Evolutionary conservation across 2,329 filamentous ascomycete species (phyloP).

Genomic region (Claviceps africana): DNA sequence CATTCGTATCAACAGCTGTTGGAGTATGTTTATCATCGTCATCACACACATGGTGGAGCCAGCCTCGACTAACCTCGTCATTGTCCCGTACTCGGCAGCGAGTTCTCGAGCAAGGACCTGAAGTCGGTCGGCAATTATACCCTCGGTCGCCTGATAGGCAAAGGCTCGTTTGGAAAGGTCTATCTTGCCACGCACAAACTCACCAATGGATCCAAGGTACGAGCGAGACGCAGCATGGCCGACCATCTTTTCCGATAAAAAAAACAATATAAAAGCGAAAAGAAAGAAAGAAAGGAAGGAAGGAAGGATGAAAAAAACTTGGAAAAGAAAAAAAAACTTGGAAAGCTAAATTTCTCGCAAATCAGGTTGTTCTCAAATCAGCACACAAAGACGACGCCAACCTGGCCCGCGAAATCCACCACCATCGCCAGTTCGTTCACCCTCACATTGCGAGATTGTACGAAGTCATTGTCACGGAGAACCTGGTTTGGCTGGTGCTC

Average conservation of each 20-base stretch:
- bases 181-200: slow-evolving; percentile 94
- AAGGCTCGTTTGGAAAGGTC: slow-evolving; percentile 96
- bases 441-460: slow-evolving; percentile 94
- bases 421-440: slow-evolving; percentile 94
- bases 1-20: slow-evolving; percentile 93
- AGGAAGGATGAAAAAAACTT: too few species aligned
- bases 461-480: slow-evolving; percentile 95
- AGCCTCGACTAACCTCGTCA: slow-evolving; percentile 3
- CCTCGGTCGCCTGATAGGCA: slow-evolving; percentile 82
- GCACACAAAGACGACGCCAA: slow-evolving; percentile 94
- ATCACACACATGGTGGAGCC: neutral
- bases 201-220: slow-evolving; percentile 91
- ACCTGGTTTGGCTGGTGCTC: slow-evolving; percentile 85
- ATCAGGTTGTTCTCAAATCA: slow-evolving; percentile 90
- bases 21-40: slow-evolving; percentile 48
- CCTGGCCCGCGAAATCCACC: slow-evolving; percentile 92
- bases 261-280: too few species aligned
- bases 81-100: slow-evolving; percentile 37
- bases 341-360: too few species aligned
- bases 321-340: too few species aligned
- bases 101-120: slow-evolving; percentile 86
- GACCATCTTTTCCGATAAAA: too few species aligned
- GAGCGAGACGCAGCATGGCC: neutral
- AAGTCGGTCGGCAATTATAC: slow-evolving; percentile 90
- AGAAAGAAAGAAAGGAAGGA: too few species aligned